Evolutionary conservation across 2,329 filamentous ascomycete genomes (phyloP).

Genomic region (Colletotrichum aenigma): DNA sequence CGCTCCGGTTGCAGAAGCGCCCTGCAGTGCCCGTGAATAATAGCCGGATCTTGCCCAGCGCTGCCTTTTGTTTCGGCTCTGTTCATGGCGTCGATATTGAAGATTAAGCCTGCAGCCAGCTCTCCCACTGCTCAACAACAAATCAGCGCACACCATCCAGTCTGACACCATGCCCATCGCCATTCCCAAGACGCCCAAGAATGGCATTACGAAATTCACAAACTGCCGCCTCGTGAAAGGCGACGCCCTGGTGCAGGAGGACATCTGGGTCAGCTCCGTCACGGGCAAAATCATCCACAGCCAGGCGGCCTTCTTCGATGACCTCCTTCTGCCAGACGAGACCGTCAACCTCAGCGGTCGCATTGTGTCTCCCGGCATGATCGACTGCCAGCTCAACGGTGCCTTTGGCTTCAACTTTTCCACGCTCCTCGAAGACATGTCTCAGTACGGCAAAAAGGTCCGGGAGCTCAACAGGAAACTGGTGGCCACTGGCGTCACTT

Average conservation of each 20-base stretch:
- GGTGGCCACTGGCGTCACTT: conserved; percentile 82
- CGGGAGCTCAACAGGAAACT: conserved; percentile 73
- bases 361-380: conserved; percentile 84
- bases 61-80: neutral
- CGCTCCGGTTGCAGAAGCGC: neutral
- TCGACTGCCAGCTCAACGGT: conserved; percentile 91
- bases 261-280: conserved; percentile 86
- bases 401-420: conserved; percentile 95
- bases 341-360: conserved; percentile 82
- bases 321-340: conserved; percentile 71
- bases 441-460: conserved; percentile 75
- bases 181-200: conserved; percentile 40
- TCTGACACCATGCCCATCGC: conserved; percentile 51
- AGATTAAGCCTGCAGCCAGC: neutral
- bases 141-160: conserved; percentile 25
- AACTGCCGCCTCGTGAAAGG: conserved; percentile 81
- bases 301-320: conserved; percentile 70
- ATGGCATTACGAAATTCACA: conserved; percentile 82
- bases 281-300: conserved; percentile 83
- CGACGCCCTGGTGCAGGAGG: conserved; percentile 71
- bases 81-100: conserved; percentile 18
- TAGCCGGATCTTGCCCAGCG: conserved; percentile 2
- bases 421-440: conserved; percentile 70
- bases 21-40: conserved; percentile 4
- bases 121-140: neutral